Evolutionary conservation across 345 rosid genomes (phyloP), one percentile per base, ranked within the genome.

Genomic region (Erucastrum elatum): DNA sequence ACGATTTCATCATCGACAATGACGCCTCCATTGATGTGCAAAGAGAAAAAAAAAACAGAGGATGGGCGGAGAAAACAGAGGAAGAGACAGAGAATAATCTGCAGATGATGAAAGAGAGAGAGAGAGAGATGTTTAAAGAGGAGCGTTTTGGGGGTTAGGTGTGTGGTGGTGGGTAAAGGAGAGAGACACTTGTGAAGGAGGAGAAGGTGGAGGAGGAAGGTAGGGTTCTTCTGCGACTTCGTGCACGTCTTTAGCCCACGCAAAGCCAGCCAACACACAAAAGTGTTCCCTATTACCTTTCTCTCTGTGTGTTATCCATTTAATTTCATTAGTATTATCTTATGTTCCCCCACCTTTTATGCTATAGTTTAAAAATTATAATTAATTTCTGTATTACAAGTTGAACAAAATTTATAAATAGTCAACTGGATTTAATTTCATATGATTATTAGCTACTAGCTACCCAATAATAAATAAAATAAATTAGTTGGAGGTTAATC

Each of bases 21-120:
- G 80, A 87, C 8, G 92, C 82, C 75, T 85, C 92, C 95, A 88
- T 90, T 68, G 83, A 29, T 83, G 69, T 3, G 31, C 3, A 4
- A 29, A 75, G 8, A 34, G 5, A 33, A 69, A 4, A 55, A 6
- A 71, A 76, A 69, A 6, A 71, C n/a, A 63, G 75, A 58, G 27
- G 49, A 58, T 21, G 21, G 39, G 65, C 9, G 30, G 75, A 77
- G 82, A 49, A 65, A 78, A 65, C 66, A 71, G 67, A 71, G 75
- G 27, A 29, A 68, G 75, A 39, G 53, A 56, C 12, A 34, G 37
- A 34, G 37, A 3, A 15, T 17, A 31, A 74, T 72, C 1, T 7
- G 66, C 0, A 56, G 41, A 39, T 4, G 46, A 16, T 44, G 15
- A 11, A 7, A 33, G 35, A 33, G 30, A 29, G 30, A 29, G 15